Evolutionary conservation across 2,329 filamentous ascomycete genomes (phyloP), one percentile per base, ranked within the genome.

Genomic region (Chlorencoelia australis): DNA sequence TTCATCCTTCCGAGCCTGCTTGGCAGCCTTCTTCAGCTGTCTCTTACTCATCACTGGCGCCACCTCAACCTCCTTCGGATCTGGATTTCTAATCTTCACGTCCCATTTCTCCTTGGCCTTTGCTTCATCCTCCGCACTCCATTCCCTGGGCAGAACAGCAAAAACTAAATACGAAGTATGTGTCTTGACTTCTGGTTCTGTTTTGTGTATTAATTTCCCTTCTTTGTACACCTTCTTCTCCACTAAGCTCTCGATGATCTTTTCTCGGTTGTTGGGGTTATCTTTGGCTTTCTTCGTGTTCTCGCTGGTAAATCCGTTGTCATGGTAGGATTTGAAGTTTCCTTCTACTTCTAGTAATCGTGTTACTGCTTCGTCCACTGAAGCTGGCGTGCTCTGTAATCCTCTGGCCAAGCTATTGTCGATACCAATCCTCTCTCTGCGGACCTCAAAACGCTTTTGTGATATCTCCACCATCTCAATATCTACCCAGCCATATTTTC

Each of bases 111-210:
- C 66, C 46, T 71, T 62, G 33, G 79, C 77, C 19, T 69, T 69
- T 20, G 70, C 71, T 61, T 98, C 91, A 47, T 94, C 85, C 42
- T 82, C 82, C 22, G 75, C 79, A 0, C 68, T 79, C 91, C 91
- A 98, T 44, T 83, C 79, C 28, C 77, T 70, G n/a, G 91, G 89
- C 42, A 98, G 62, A 3, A 91, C 66, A 0, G 91, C 91, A 63
- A 98, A 98, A 4, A 93, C 82, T 4, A 98, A 71, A 58, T 98
- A 98, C n/a, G 83, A 91, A 0, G 91, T 98, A 60, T 98, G 91
- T 6, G 84, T 91, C 69, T 94, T 95, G 42, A 96, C 65, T 53
- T 98, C 91, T 0, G 78, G 66, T 62, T 98, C 91, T 0, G 83
- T 78, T 16, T 86, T 73, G 51, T 93, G 85, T 19, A 86, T 71